Percentiles rank a stretch among this genome's conserved stretches.
phyloP scores from a whole-genome alignment of 2,329 filamentous ascomycete genomes.

The Aspergillus sp. region DNA sequence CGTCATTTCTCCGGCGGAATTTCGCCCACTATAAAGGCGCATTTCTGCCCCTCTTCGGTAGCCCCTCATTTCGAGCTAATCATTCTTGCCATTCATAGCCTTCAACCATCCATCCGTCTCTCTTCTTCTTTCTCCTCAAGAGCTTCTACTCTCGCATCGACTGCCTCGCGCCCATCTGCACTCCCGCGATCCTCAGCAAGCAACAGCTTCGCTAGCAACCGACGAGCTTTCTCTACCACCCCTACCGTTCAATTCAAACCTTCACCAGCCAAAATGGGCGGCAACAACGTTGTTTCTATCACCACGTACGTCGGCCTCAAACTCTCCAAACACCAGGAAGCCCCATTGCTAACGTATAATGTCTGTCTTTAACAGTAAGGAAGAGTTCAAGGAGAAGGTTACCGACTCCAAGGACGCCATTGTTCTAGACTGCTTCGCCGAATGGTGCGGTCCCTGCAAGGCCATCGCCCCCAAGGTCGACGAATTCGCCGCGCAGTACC shows the following conservation, averaged over 20 bases:
- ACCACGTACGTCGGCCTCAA: slow-evolving; percentile 22
- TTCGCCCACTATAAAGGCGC: slow-evolving; percentile 28
- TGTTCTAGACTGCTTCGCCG: slow-evolving; percentile 82
- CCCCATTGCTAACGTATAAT: not conserved
- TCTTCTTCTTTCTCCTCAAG: slow-evolving; percentile 18
- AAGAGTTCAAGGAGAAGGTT: slow-evolving; percentile 58
- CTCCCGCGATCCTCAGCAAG: slow-evolving; percentile 4
- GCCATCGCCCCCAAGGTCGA: slow-evolving; percentile 75
- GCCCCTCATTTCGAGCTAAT: slow-evolving; percentile 25
- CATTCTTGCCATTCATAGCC: slow-evolving; percentile 15
- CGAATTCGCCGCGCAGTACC: slow-evolving; percentile 60
- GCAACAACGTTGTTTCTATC: slow-evolving; percentile 24
- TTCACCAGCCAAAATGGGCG: slow-evolving; percentile 38
- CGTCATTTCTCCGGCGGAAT: slow-evolving; percentile 26
- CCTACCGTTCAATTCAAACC: slow-evolving; percentile 41
- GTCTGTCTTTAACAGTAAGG: slow-evolving; percentile 47
- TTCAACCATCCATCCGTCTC: slow-evolving; percentile 30
- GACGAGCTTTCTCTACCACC: slow-evolving; percentile 31
- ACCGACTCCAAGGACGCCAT: slow-evolving; percentile 56
- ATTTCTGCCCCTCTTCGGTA: slow-evolving; percentile 23
- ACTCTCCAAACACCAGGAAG: not conserved
- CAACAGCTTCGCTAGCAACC: slow-evolving; percentile 7
- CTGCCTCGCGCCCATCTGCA: slow-evolving; percentile 9
- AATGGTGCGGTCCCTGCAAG: slow-evolving; percentile 96
- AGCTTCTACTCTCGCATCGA: slow-evolving; percentile 12